Conservation (phyloP, 805 yeast species). For the Geotrichum ghanense region DNA sequence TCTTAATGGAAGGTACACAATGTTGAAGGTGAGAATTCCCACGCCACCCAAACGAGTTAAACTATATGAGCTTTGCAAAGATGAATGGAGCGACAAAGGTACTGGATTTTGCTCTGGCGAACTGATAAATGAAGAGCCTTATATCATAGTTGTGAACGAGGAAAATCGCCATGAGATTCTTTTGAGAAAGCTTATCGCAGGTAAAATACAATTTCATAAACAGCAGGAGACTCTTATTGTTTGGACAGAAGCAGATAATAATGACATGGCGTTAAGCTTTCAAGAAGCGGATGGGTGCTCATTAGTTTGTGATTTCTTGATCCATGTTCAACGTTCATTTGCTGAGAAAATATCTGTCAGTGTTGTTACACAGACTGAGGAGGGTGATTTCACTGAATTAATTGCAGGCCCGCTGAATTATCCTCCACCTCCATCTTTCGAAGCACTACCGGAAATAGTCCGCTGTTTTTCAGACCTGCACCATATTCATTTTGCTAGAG, state of each 20-base stretch:
- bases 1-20: not conserved
- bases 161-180: conserved; percentile 45
- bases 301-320: conserved; percentile 67
- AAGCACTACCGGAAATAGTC: conserved; percentile 42
- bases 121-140: conserved; percentile 23
- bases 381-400: conserved; percentile 45
- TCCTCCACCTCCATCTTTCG: conserved; percentile 45
- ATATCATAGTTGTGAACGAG: conserved; percentile 51
- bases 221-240: conserved; percentile 92
- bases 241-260: conserved; percentile 68
- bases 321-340: conserved; percentile 48
- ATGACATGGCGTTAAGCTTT: conserved; percentile 77
- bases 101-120: conserved; percentile 85
- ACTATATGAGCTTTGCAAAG: conserved; percentile 73
- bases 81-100: conserved; percentile 85
- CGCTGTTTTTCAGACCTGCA: conserved; percentile 50
- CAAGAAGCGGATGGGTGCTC: conserved; percentile 89
- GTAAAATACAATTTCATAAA: conserved; percentile 73
- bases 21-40: conserved; percentile 21
- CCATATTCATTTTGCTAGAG: conserved; percentile 50
- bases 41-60: conserved; percentile 67
- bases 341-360: conserved; percentile 63
- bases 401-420: conserved; percentile 69
- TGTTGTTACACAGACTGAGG: conserved; percentile 34
- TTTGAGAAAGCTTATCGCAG: conserved; percentile 56